Conservation (phyloP, 2,329 filamentous ascomycete genomes). For the Ceratocystis lukuohia region DNA sequence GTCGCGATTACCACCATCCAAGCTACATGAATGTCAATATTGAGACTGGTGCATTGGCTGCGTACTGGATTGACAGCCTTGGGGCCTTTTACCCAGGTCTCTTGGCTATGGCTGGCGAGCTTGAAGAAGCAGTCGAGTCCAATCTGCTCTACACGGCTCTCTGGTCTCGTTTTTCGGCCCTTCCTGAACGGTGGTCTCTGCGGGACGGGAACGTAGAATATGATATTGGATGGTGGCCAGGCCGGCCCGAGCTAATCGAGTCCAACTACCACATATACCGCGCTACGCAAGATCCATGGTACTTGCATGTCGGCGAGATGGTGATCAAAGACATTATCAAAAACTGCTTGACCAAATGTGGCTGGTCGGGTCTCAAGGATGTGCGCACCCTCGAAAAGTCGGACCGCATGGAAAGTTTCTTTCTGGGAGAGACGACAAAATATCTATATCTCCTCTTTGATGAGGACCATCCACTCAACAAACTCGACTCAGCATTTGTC, state of each 20-base stretch:
- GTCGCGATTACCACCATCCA: constrained; percentile 54
- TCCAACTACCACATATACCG: constrained; percentile 94
- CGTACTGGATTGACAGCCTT: constrained; percentile 91
- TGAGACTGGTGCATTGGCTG: constrained; percentile 71
- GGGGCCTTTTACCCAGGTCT: constrained; percentile 91
- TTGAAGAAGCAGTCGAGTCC: constrained; percentile 81
- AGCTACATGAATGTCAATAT: constrained; percentile 89
- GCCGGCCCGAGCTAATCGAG: constrained; percentile 91
- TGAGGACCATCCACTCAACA: constrained; percentile 72
- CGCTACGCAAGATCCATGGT: constrained; percentile 90
- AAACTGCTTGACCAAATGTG: constrained; percentile 79
- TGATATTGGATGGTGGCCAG: constrained; percentile 86
- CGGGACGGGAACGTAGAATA: constrained; percentile 71
- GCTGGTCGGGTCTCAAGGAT: constrained; percentile 82
- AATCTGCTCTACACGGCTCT: constrained; percentile 84
- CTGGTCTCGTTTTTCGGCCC: constrained; percentile 86
- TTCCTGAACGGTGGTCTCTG: constrained; percentile 90
- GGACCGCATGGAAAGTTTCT: constrained; percentile 98
- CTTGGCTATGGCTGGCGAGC: constrained; percentile 69
- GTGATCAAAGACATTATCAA: constrained; percentile 74
- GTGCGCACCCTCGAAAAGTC: constrained; percentile 71
- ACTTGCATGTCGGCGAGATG: constrained; percentile 93
- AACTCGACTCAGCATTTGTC: constrained; percentile 72
- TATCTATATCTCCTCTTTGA: constrained; percentile 91
- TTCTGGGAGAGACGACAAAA: constrained; percentile 89